Conservation (phyloP, 805 yeast species). For the Jamesozyma spencerorum region DNA sequence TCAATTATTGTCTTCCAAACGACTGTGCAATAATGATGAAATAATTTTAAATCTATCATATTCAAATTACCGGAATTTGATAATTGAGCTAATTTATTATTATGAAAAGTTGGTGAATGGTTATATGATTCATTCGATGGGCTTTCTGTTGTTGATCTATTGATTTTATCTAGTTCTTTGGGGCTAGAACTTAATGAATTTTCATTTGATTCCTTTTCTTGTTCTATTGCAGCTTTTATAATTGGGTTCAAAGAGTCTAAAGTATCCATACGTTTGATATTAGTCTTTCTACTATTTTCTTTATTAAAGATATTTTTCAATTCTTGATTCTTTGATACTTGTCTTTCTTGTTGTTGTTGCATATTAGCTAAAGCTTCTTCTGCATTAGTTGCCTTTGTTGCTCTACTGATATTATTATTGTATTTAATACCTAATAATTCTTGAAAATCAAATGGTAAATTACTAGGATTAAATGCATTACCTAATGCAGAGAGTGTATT, state of each 20-base stretch:
- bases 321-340: slow-evolving; percentile 8
- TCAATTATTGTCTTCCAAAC: slow-evolving; percentile 84
- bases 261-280: not conserved
- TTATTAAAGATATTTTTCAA: slow-evolving; percentile 1
- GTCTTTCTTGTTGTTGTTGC: slow-evolving; percentile 24
- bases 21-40: slow-evolving; percentile 77
- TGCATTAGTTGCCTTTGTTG: slow-evolving; percentile 20
- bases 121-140: slow-evolving; percentile 1
- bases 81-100: slow-evolving; percentile 9
- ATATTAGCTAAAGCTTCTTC: slow-evolving; percentile 27
- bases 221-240: slow-evolving; percentile 2
- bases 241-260: slow-evolving; percentile 3
- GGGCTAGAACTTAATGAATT: slow-evolving; percentile 5
- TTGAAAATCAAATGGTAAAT: slow-evolving; percentile 26
- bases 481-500: slow-evolving; percentile 4
- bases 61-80: slow-evolving; percentile 37
- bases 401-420: slow-evolving; percentile 11
- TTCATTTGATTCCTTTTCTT: slow-evolving; percentile 1
- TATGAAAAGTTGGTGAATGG: not conserved
- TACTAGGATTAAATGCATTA: slow-evolving; percentile 23
- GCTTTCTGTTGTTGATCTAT: not conserved
- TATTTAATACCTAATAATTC: slow-evolving; percentile 21
- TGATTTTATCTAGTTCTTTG: slow-evolving; percentile 3
- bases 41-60: slow-evolving; percentile 66
- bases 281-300: not conserved